Evolutionary conservation across 2,329 filamentous ascomycete genomes (phyloP), one percentile per base, ranked within the genome.

Genomic region (Penicillium sp.): DNA sequence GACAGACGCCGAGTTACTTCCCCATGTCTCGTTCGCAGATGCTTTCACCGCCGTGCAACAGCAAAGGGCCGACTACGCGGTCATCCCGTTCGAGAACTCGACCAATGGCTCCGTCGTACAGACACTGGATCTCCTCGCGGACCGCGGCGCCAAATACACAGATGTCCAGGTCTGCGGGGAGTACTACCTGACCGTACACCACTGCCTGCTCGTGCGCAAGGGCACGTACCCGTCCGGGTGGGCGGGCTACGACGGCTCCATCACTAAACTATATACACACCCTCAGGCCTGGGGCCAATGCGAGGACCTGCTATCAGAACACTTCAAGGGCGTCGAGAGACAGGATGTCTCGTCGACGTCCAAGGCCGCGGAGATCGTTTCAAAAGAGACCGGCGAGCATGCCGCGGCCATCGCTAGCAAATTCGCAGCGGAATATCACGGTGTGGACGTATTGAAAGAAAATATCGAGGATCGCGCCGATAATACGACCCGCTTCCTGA

Each of bases 221-320:
- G 65, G 66, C 44, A 60, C 67, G 59, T 67, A 63, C 44, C 55
- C 62, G 11, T 44, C 54, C 16, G 64, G 63, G 46, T 65, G 63
- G 59, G 53, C 59, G 44, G 55, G 65, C 14, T 93, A 61, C 75
- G 66, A 68, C 37, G 78, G 56, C 82, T 71, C 89, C 66, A 83
- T 98, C 69, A 85, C 83, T 66, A 88, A 89, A 69, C 77, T 99
- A 41, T 96, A 96, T 79, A 95, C 91, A 24, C 95, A 99, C 76
- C 93, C 94, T 10, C 95, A 99, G 77, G 95, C 92, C 31, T 96
- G 95, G 82, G 92, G 92, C 27, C 95, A 99, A 78, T 97, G 93
- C 76, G 87, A 87, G 46, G 76, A 72, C 9, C 96, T 96, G 76
- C 83, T 97, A 27, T 81, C 83, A 9, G 79, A 82, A 31, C 81